Base-by-base conservation (phyloP, 768 basidiomycete genomes). In the Saitozyma podzolica region DNA sequence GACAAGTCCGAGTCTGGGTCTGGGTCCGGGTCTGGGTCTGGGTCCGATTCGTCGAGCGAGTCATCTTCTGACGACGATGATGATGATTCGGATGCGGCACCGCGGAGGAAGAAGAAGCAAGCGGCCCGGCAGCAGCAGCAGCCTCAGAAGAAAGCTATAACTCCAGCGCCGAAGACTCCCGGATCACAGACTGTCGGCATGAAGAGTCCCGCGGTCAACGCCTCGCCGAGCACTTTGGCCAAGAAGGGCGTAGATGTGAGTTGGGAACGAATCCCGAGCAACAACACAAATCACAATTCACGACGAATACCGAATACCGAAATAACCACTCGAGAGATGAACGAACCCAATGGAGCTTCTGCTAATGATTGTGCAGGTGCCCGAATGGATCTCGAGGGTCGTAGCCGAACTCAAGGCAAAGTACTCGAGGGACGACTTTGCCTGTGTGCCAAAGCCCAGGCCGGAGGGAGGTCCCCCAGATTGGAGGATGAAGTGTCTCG, bases 401-500 rank as follows among this genome's bases (percentile, higher is more conserved):
- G 84, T 89, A 73, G 83, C 84, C 54, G 82, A 81, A 1, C 85
- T 93, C 83, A 86, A 88, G 70, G 78, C 81, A 9, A 85, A 83
- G 79, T 94, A 91, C 74, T 87, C 88, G 1, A 84, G 90, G 64
- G 94, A 97, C 78, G 85, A 78, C 62, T 94, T 97, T 68, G 89
- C 91, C 68, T 85, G 89, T 16, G 86, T 90, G 40, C 80, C 86
- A n/a, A 79, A 80, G 16, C 71, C 76, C 41, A 88, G 86, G 72
- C 83, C 81, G 11, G 83, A 82, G n/a, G 78, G 82, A 20, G 84
- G 86, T 6, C 55, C 54, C 1, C 50, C 71, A 11, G 92, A 95
- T 78, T 97, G 94, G 93, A 84, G 96, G 63, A 92, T 90, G 37
- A 98, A 97, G 74, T 99, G 96, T 73, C 81, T 96, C 55, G 95